These are phyloP conservation scores for Talaromyces thailandensis DNA, from an alignment of 495 filamentous ascomycete species.

Conservation along the genomic window DNA sequence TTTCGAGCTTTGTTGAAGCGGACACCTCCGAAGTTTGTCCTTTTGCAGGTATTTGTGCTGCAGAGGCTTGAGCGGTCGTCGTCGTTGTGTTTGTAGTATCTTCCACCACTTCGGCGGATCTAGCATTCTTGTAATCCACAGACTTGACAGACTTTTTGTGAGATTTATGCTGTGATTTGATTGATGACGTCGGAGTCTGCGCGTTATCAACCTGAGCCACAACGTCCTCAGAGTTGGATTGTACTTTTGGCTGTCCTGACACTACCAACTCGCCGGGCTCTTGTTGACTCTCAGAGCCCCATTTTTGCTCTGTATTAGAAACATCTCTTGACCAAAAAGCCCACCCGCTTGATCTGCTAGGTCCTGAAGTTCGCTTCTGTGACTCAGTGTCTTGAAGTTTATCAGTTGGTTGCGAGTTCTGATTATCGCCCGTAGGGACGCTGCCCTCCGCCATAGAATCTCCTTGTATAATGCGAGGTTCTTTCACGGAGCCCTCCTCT, in stretches of 20 bases:
- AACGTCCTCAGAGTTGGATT: background rate
- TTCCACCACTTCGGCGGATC: constrained; percentile 21
- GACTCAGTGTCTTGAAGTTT: constrained; percentile 21
- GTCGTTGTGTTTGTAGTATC: constrained; percentile 30
- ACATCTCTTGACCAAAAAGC: constrained; percentile 75
- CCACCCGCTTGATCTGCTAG: constrained; percentile 59
- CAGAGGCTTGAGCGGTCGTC: constrained; percentile 22
- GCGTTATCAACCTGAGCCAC: background rate
- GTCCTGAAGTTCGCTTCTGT: constrained; percentile 26
- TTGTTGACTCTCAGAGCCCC: constrained; percentile 25
- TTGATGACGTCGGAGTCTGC: background rate
- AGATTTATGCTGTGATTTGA: constrained; percentile 9
- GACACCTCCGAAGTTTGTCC: constrained; percentile 21
- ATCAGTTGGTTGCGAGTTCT: constrained; percentile 11
- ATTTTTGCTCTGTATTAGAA: constrained; percentile 27
- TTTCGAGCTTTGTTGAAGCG: constrained; percentile 37
- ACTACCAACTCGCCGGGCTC: constrained; percentile 61
- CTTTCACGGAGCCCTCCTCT: constrained; percentile 14
- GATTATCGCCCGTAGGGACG: constrained; percentile 12
- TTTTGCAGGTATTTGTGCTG: constrained; percentile 22
- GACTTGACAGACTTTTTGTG: constrained; percentile 6
- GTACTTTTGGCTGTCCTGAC: constrained; percentile 32
- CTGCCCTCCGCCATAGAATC: background rate
- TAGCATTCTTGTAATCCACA: constrained; percentile 1
- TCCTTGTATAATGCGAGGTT: constrained; percentile 13